Evolutionary conservation across 306 rosid species (phyloP), one percentile per base, ranked within the genome.

Genomic region (Argentina anserina): DNA sequence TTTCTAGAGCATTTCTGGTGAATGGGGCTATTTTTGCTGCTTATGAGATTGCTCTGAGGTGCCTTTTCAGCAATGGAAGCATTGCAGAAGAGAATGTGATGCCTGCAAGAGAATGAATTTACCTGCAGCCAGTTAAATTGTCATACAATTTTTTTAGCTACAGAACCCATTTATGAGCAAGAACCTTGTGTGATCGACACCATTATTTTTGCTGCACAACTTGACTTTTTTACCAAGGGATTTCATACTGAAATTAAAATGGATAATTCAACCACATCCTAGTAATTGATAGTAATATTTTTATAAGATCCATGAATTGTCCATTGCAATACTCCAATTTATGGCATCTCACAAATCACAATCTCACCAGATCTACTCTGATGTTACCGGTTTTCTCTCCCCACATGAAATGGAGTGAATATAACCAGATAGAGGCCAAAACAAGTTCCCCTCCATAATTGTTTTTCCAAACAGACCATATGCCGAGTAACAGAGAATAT

Each of bases 21-120:
- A 91, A 93, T 81, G 98, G 96, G 13, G 87, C 96, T 1, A 60
- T 93, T 58, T 93, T 91, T 65, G 42, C 96, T 49, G 94, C 97
- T 42, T 91, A 93, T 81, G 98, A 93, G 81, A 56, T 86, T 46
- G 50, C 91, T 65, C 76, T 93, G 62, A 89, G 96, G 47, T 71
- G 87, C 67, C 66, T 93, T 40, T 80, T 75, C 76, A 76, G 69
- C 76, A 85, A 88, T 66, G 86, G 78, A 46, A 78, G 70, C 65
- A 81, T 74, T 65, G 81, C 75, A 49, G 60, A 76, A 45, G 79
- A 90, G 49, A 85, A 84, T 55, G 61, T 83, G 36, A 26, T 84
- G 53, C 25, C 46, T 43, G 71, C 42, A 33, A n/a, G n/a, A n/a
- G 21, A 69, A 43, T n/a, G 56, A 69, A 17, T 14, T 43, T 9